A percentile compares a stretch with the other conserved stretches of the same genome.
Conservation (phyloP, 1,284 basidiomycete species). For the Cryptococcus jaspeensis region DNA sequence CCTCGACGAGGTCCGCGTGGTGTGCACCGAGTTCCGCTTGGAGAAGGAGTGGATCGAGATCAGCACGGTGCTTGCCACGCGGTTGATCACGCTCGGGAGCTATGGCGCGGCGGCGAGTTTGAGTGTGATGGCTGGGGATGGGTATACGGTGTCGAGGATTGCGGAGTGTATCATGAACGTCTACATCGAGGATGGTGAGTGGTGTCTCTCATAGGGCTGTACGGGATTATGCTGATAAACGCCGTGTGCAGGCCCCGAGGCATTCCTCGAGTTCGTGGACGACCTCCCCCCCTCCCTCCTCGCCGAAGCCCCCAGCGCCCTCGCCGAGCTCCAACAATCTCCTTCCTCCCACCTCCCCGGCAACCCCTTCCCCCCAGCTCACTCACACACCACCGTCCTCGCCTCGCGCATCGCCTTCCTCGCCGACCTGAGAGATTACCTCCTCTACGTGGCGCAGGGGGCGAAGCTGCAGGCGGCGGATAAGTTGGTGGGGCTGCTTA, state of each 20-base stretch:
- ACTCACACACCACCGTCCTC: conserved; percentile 30
- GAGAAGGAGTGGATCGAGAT: conserved; percentile 47
- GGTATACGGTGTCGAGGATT: conserved; percentile 47
- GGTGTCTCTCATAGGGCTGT: background rate
- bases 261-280: conserved; percentile 33
- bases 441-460: conserved; percentile 47
- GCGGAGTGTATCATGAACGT: conserved; percentile 50
- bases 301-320: conserved; percentile 33
- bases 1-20: conserved; percentile 43
- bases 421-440: conserved; percentile 54
- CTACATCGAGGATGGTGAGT: conserved; percentile 48
- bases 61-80: conserved; percentile 45
- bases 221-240: background rate
- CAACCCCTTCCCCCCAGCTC: conserved; percentile 9
- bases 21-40: conserved; percentile 38
- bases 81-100: conserved; percentile 41
- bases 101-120: conserved; percentile 53
- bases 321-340: conserved; percentile 21
- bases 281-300: conserved; percentile 39
- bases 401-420: conserved; percentile 52
- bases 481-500: conserved; percentile 49
- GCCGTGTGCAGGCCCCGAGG: conserved; percentile 25
- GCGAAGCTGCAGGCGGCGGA: conserved; percentile 46
- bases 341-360: background rate
- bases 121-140: conserved; percentile 49